Evolutionary conservation across 2,329 filamentous ascomycete species (phyloP).

Genomic region (Chaetomium olivaceum): DNA sequence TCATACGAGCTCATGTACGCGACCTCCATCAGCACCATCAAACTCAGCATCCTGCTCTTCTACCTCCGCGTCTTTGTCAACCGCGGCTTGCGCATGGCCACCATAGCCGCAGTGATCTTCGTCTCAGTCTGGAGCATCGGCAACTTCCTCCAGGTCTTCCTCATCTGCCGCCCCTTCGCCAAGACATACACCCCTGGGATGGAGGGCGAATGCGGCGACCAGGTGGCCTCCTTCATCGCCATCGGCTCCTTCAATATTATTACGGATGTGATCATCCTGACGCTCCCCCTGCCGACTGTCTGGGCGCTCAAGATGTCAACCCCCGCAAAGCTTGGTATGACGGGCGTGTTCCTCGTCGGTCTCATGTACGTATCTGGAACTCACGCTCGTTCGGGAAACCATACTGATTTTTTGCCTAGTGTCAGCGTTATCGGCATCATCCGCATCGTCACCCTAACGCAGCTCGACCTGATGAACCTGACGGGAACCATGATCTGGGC

Average conservation of each 20-base stretch:
- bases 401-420: conserved; percentile 28
- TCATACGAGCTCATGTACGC: conserved; percentile 43
- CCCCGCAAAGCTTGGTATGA: conserved; percentile 42
- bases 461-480: conserved; percentile 41
- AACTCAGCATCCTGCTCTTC: conserved; percentile 45
- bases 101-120: conserved; percentile 35
- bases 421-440: conserved; percentile 43
- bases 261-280: conserved; percentile 43
- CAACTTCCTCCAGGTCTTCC: conserved; percentile 35
- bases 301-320: conserved; percentile 42
- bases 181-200: conserved; percentile 30
- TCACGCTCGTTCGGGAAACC: not conserved
- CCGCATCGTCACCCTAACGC: conserved; percentile 42
- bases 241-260: conserved; percentile 43
- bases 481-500: conserved; percentile 45
- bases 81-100: conserved; percentile 35
- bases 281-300: conserved; percentile 41
- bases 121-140: conserved; percentile 34
- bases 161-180: conserved; percentile 37
- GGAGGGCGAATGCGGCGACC: conserved; percentile 37
- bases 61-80: conserved; percentile 47
- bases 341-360: conserved; percentile 40
- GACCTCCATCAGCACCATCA: conserved; percentile 40
- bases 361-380: conserved; percentile 37
- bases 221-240: conserved; percentile 41